These are phyloP conservation scores for Penicillium olsonii DNA, from an alignment of 2,329 filamentous ascomycete species.

Conservation along the genomic window DNA sequence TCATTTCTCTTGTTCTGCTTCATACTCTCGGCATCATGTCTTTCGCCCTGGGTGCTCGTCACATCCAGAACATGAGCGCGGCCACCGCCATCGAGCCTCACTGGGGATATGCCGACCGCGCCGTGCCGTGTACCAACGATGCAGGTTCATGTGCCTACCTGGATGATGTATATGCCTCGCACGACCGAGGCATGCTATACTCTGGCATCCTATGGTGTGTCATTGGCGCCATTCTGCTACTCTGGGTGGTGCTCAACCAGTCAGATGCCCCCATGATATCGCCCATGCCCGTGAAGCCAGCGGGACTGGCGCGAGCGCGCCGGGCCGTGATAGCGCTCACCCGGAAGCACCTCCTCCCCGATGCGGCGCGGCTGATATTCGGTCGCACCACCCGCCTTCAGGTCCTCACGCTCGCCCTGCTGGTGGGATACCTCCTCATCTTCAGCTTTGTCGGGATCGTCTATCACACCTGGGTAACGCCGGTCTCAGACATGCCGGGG, in stretches of 20 bases:
- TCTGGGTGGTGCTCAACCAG: conserved; percentile 40
- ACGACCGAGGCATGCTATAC: conserved; percentile 58
- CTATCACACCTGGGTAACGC: conserved; percentile 70
- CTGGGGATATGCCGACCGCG: conserved; percentile 59
- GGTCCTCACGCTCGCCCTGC: conserved; percentile 59
- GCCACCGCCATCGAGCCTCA: conserved; percentile 48
- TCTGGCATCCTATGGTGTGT: conserved; percentile 60
- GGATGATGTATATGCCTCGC: conserved; percentile 56
- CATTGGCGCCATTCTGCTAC: conserved; percentile 50
- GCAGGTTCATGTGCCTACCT: conserved; percentile 60
- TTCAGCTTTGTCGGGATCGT: conserved; percentile 70
- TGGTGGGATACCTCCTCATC: conserved; percentile 65
- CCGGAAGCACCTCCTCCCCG: conserved; percentile 61
- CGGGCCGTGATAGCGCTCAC: conserved; percentile 32
- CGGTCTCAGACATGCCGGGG: conserved; percentile 57
- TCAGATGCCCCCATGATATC: conserved; percentile 8
- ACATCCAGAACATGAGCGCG: conserved; percentile 50
- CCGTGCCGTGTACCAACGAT: conserved; percentile 60
- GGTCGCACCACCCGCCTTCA: conserved; percentile 70
- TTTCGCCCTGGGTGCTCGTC: conserved; percentile 26
- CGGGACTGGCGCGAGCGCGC: conserved; percentile 11
- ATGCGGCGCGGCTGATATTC: conserved; percentile 60
- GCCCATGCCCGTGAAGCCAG: conserved; percentile 3
- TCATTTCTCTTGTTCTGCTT: too few relatives aligned
- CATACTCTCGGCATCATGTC: conserved; percentile 7